Base-by-base conservation (phyloP, 768 basidiomycete genomes). In the Russula sp. region DNA sequence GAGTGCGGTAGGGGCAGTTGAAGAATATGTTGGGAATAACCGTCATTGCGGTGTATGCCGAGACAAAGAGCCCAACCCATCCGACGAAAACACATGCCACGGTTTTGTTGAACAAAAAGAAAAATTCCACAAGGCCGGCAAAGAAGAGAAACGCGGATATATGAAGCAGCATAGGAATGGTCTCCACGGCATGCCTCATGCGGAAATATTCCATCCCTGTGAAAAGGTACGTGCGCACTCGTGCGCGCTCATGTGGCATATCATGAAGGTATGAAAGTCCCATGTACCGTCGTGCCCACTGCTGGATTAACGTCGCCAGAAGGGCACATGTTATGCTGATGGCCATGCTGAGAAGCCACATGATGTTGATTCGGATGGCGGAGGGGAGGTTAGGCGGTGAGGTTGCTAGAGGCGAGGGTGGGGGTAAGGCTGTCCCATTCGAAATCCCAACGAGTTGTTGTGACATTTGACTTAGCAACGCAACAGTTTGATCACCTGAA, bases 261-360 rank as follows among this genome's bases (percentile, higher is more conserved):
- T 34, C 57, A 10, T 32, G 36, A 7, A 45, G 10, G 14, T 35
- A 51, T 2, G 39, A 11, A 32, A 56, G 39, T 2, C 13, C 16
- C 10, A 36, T 42, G 39, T 63, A 62, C 1, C 45, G 46, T 10
- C 39, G 41, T 7, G 41, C 46, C 48, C 42, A 51, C 14, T 55
- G 52, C 32, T 51, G 60, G 20, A 63, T 35, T 14, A 64, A n/a
- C 7, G 59, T 61, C 7, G 54, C 60, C 6, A 35, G 48, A 20
- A 64, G 35, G 0, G 63, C 42, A 8, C 39, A 53, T 1, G n/a
- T 39, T 7, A 57, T 36, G 5, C 46, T 36, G 14, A 49, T 38
- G 8, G 48, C 29, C 46, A 64, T 35, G 35, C 64, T 59, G 55
- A 43, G 10, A 50, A 54, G 54, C 62, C 62, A 65, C 11, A 58